Evolutionary conservation across 1,139 yeast genomes (phyloP).

Genomic region (Debaryomyces sp.): DNA sequence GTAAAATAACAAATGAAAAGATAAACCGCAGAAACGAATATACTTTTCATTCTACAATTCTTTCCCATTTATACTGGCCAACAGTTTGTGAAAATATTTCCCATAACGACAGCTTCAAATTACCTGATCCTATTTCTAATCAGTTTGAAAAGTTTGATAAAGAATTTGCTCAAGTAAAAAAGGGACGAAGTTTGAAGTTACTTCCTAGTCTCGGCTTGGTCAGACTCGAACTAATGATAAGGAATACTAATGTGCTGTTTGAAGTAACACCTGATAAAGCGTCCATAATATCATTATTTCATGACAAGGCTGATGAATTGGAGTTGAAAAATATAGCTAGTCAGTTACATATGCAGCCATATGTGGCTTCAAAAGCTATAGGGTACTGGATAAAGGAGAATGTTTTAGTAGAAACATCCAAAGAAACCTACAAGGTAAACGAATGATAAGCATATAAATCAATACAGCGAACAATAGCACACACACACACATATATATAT

Average conservation of each 20-base stretch:
- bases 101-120: slow-evolving; percentile 38
- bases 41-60: slow-evolving; percentile 37
- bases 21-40: slow-evolving; percentile 20
- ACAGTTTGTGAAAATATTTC: slow-evolving; percentile 31
- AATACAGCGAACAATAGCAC: background rate
- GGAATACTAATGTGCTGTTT: slow-evolving; percentile 39
- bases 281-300: slow-evolving; percentile 58
- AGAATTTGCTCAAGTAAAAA: slow-evolving; percentile 45
- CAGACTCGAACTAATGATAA: slow-evolving; percentile 56
- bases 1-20: slow-evolving; percentile 39
- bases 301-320: slow-evolving; percentile 32
- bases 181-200: slow-evolving; percentile 61
- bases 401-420: slow-evolving; percentile 41
- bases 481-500: no score
- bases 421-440: slow-evolving; percentile 26
- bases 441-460: slow-evolving; percentile 12
- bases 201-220: slow-evolving; percentile 67
- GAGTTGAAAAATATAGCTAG: slow-evolving; percentile 29
- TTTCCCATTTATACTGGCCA: slow-evolving; percentile 59
- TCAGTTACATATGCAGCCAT: slow-evolving; percentile 38
- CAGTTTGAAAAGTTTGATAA: slow-evolving; percentile 46
- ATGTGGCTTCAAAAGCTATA: slow-evolving; percentile 42
- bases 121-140: slow-evolving; percentile 47
- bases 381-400: slow-evolving; percentile 60
- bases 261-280: slow-evolving; percentile 75